Percentiles rank a stretch among this genome's conserved stretches.
Evolutionary conservation across 169 alveolate species (phyloP).

Genomic region (Pseudocohnilembus persalinus): DNA sequence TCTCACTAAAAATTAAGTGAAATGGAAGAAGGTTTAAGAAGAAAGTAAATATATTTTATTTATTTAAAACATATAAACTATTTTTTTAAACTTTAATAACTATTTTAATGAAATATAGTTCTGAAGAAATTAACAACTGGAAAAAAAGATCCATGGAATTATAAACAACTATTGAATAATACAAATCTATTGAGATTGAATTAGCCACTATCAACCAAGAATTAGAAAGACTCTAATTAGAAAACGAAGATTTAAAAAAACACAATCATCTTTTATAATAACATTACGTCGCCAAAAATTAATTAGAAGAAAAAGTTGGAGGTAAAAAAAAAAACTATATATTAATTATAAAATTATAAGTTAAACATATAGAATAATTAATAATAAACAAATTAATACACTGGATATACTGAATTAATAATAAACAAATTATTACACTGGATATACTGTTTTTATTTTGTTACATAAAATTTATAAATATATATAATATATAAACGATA

Average conservation of each 20-base stretch:
- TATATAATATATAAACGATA: no score
- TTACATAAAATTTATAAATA: no score
- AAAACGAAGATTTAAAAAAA: neutral
- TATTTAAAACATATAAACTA: no score
- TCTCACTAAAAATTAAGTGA: neutral
- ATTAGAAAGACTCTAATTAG: neutral
- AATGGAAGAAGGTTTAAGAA: neutral
- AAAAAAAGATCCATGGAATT: neutral
- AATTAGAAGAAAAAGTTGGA: neutral
- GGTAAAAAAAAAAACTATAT: no score
- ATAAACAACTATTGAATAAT: no score
- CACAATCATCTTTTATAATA: neutral
- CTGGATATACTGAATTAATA: no score
- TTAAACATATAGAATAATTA: no score
- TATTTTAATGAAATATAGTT: neutral
- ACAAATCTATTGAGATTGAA: neutral
- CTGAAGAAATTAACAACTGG: neutral
- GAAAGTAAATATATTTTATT: neutral
- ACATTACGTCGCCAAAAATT: neutral
- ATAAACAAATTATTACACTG: no score
- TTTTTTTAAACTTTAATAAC: no score
- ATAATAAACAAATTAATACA: no score
- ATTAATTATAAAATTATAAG: no score
- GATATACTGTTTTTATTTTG: no score
- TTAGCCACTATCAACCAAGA: neutral